phyloP scores from a whole-genome alignment of 306 rosid genomes.

The Quercus berberidifolia region DNA sequence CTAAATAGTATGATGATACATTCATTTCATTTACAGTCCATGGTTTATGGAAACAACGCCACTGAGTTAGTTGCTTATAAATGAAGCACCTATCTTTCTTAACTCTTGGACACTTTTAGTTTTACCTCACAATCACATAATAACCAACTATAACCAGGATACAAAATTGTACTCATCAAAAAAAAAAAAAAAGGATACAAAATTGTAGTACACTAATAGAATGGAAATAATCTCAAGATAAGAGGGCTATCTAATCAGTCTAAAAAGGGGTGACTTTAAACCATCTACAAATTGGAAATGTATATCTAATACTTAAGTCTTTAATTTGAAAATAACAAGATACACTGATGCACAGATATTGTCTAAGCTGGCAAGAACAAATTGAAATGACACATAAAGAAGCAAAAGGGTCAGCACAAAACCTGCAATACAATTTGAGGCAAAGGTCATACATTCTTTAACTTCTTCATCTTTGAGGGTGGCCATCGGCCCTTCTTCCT shows the following conservation, averaged over 20 bases:
- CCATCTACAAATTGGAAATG: not conserved
- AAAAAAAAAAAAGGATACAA: too few species aligned
- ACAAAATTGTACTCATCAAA: too few species aligned
- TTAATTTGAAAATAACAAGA: conserved; percentile 20
- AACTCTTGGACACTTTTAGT: not conserved
- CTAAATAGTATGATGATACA: not conserved
- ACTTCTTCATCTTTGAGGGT: conserved; percentile 89
- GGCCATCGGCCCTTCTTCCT: conserved; percentile 98
- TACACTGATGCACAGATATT: not conserved
- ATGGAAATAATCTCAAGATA: not conserved
- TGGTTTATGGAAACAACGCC: not conserved
- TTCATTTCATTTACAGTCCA: not conserved
- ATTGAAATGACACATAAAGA: conserved; percentile 4
- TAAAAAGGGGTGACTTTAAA: not conserved
- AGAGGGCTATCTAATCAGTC: not conserved
- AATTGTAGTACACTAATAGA: too few species aligned
- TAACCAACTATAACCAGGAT: not conserved
- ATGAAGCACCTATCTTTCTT: too few species aligned
- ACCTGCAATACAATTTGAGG: conserved; percentile 35
- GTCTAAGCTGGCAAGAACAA: conserved; percentile 4
- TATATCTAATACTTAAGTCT: not conserved
- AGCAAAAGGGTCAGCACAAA: conserved; percentile 27
- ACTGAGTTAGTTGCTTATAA: not conserved
- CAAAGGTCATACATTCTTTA: conserved; percentile 67
- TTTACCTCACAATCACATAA: not conserved